Base-by-base conservation (phyloP, 768 basidiomycete genomes). In the Podaxis carcinomalis region DNA sequence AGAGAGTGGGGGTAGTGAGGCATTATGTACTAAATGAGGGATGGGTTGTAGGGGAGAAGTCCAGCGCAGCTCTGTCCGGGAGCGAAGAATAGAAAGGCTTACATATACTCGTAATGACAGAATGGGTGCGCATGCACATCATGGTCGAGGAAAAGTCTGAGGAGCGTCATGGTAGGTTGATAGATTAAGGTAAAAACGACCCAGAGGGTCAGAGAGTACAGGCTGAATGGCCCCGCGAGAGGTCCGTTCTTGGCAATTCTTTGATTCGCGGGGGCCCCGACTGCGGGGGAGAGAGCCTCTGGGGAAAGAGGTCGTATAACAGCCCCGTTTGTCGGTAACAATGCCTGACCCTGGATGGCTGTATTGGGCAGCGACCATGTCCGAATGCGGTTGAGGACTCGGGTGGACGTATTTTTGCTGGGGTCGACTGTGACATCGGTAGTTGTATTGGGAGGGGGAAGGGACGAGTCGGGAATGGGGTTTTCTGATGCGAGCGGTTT, bases 61-160 rank as follows among this genome's bases (percentile, higher is more conserved):
- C 59, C 53, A 50, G 52, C 53, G 59, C 52, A 32, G 6, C 42
- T 32, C 35, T 35, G 52, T 50, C 61, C 37, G 49, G 7, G 50
- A 51, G 21, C 21, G 37, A 56, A 53, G 7, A 7, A 11, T 4
- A 28, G 47, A 27, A 13, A 13, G 50, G 39, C 27, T 63, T 55
- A 63, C 56, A 62, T 59, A 57, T 59, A 65, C 40, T 46, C 51
- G 51, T 57, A 62, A 25, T 62, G 61, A 61, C 59, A 61, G 53
- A 55, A 50, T 10, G 59, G 59, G 49, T 49, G 59, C 35, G 53
- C 11, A 55, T 61, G 59, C 59, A 61, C 52, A 50, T 61, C 53
- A 23, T 55, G 52, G 25, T 54, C 35, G 21, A 47, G 11, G 39
- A 61, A 61, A 50, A 55, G 5, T 37, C 52, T 39, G 37, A 57